A percentile compares a stretch with the other conserved stretches of the same genome.
Evolutionary conservation across 208 protist species (phyloP).

Genomic region (Hexamita inflata): DNA sequence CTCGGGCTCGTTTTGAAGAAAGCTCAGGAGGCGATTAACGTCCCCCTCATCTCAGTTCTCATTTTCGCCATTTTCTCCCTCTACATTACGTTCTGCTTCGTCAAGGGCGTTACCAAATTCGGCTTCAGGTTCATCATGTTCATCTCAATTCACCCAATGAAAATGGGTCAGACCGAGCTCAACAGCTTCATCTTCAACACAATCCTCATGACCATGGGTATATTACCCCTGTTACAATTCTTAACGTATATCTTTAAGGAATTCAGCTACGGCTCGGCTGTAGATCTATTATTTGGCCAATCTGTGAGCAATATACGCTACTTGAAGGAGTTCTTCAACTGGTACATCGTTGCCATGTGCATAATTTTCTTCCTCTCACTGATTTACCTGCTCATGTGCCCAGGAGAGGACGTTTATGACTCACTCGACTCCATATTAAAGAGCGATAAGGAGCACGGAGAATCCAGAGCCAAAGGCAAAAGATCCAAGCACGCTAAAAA

Average conservation of each 20-base stretch:
- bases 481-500: too few species aligned
- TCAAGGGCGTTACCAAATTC: conserved; percentile 17
- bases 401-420: too few species aligned
- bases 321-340: too few species aligned
- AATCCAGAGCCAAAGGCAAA: too few species aligned
- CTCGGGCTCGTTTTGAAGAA: background rate
- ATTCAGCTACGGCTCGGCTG: background rate
- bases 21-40: background rate
- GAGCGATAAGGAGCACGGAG: too few species aligned
- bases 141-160: conserved; percentile 15
- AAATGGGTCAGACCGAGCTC: background rate
- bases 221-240: background rate
- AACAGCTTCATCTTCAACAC: background rate
- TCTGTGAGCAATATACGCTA: too few species aligned
- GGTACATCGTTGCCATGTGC: too few species aligned
- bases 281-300: too few species aligned
- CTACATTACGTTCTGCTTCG: conserved; percentile 10
- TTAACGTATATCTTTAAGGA: background rate
- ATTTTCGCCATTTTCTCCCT: background rate
- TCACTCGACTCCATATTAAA: too few species aligned
- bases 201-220: background rate
- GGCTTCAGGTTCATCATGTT: conserved; percentile 20
- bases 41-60: background rate
- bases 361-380: too few species aligned
- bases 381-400: too few species aligned